Base-by-base conservation (phyloP, 805 yeast genomes). In the Candida vaughaniae region DNA sequence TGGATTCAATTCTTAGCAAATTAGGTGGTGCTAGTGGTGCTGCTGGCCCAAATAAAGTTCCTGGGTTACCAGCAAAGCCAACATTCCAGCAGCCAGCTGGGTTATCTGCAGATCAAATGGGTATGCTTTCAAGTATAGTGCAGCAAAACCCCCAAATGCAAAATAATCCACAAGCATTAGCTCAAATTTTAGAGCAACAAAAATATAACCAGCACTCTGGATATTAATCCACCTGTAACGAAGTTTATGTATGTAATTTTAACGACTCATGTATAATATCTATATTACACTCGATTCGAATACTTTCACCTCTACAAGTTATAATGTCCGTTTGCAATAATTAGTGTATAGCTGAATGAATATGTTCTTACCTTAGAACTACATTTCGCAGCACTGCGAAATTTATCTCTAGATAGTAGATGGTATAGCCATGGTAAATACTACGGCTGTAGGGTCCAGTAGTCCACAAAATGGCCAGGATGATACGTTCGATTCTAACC, bases 1-100 rank as follows among this genome's bases (percentile, higher is more conserved):
- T 59, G 34, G 52, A 53, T 22, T 50, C 57, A 4, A 61, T 60
- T 34, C 46, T 61, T 14, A 53, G 52, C 35, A 51, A 53, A 34
- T 48, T 60, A 20, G 55, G 53, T n/a, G 53, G 52, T 11, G 33
- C 25, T 7, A 7, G 22, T 9, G 36, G n/a, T 22, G 22, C 10
- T 3, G 4, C 20, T 8, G n/a, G n/a, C n/a, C n/a, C n/a, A n/a
- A n/a, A n/a, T n/a, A n/a, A n/a, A n/a, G n/a, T n/a, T n/a, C n/a
- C 23, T 10, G 23, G 23, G 10, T 29, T 35, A 9, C 39, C 39
- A 7, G 20, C 39, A n/a, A 31, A 26, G 22, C 35, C 39, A 10
- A 31, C 23, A 17, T 30, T 31, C 17, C 35, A 20, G 8, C n/a
- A 34, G 6, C 25, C 12, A 12, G 26, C 12, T 23, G 33, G 14